Evolutionary conservation across 1,284 basidiomycete species (phyloP), one percentile per base, ranked within the genome.

Genomic region (Hymenochaete sp.): DNA sequence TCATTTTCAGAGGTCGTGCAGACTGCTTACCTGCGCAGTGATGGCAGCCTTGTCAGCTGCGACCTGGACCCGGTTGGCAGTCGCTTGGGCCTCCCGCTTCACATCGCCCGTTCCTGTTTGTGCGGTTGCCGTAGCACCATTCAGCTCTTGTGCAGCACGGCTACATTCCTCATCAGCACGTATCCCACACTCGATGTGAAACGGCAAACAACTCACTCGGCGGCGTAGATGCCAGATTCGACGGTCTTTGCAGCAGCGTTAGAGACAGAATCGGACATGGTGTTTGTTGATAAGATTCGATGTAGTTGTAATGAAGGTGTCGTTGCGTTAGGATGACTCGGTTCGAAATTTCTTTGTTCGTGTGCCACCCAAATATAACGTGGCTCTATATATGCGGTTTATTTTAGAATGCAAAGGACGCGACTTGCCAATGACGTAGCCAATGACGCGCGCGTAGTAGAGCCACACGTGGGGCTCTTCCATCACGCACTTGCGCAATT

Each of bases 31-130:
- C 42, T 55, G 52, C 3, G 57, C 56, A 19, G 47, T 42, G 1
- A 49, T 49, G n/a, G 55, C 54, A 3, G 56, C 53, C 18, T 56
- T 48, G 35, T 49, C 38, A 2, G 53, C 54, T 18, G 49, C 54
- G 14, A 49, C 46, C 27, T 52, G 45, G 4, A 52, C 40, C 8
- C 52, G 37, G 19, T 53, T 47, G 1, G 48, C 51, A 16, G 50
- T 52, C 11, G 22, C 43, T 14, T 52, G 47, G 14, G 54, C 52
- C 18, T 53, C 27, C 22, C 44, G 37, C 4, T 32, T 51, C 5
- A 47, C 31, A 3, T 28, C 18, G 16, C 35, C 41, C 11, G 19
- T 19, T 14, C 14, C 16, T 4, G 18, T 13, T n/a, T 13, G 24
- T 8, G 26, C 24, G 11, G 22, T 26, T 11, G 41, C 33, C n/a